Evolutionary conservation across 225 moss, liverwort and hornwort species (phyloP), one percentile per base, ranked within the genome.

Genomic region (Sphagnum contortum): DNA sequence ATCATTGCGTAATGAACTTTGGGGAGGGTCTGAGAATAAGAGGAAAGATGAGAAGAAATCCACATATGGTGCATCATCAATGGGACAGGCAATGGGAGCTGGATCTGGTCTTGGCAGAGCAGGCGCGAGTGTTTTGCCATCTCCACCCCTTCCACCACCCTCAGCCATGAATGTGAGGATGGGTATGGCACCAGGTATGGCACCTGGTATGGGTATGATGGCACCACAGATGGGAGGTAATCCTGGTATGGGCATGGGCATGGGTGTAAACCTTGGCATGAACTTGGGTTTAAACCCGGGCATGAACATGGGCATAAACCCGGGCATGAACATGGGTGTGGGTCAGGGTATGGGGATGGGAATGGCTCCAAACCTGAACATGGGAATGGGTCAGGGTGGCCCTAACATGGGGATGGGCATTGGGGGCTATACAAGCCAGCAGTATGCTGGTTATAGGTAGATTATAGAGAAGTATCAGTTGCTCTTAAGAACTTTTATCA

Each of bases 81-180:
- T 91, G 94, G 94, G 94, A 49, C 84, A 71, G 65, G 94, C 94
- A 8, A 95, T 95, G 94, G 94, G 94, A 2, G 78, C 86, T 4
- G 94, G 94, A 55, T 88, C 94, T 58, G 94, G 94, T 47, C 86
- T 86, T 48, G 94, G 94, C 49, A 67, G 86, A 69, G 83, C 81
- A 11, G 91, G 79, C 57, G 94, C 94, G 0, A 84, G 86, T 48
- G 70, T 59, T 7, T 69, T 91, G 3, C 79, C 80, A 50, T 80
- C 91, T 73, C 68, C 94, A 3, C 65, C 79, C 54, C 72, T 75
- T 1, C 48, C 80, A 3, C 65, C 74, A 11, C 55, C 76, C 12
- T 75, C 76, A 68, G 81, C 78, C 77, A 69, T 60, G 45, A 52
- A 60, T 4, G 29, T 60, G 0, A 47, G 69, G 61, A 48, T 47